phyloP scores from a whole-genome alignment of 2,329 filamentous ascomycete species.

The Cordyceps cicadae region DNA sequence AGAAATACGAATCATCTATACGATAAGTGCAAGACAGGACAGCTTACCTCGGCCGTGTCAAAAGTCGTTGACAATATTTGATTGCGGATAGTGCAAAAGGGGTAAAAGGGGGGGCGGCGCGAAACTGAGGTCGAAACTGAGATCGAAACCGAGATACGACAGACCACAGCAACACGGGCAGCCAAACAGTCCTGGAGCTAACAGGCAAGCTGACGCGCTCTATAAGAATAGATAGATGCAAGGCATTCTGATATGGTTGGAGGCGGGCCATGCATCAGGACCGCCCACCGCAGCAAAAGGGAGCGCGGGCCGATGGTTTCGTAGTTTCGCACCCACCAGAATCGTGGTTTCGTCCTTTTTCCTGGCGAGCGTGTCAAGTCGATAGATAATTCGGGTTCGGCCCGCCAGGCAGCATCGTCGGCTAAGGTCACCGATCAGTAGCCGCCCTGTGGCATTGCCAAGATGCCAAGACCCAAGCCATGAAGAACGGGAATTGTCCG shows the following conservation, averaged over 20 bases:
- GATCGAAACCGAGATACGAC: no score
- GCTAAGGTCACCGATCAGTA: no score
- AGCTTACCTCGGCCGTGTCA: neutral
- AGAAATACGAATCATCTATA: no score
- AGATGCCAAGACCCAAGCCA: no score
- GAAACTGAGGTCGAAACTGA: no score
- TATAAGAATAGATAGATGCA: no score
- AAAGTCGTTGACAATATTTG: neutral
- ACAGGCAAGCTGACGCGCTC: neutral
- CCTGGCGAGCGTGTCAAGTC: conserved; percentile 1
- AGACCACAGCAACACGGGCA: neutral
- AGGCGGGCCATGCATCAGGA: neutral
- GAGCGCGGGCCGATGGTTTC: neutral
- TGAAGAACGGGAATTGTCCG: no score
- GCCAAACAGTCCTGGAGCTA: neutral
- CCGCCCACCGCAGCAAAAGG: neutral
- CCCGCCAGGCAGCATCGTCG: neutral
- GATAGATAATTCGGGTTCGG: conserved; percentile 5
- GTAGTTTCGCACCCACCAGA: no score
- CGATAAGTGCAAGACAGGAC: neutral
- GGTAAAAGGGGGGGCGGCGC: neutral
- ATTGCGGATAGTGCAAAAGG: neutral
- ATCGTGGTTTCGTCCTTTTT: neutral
- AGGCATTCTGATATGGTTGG: neutral
- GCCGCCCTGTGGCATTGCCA: no score